These are phyloP conservation scores for Solanum peruvianum DNA, from an alignment of 257 asterid species.

Conservation along the genomic window DNA sequence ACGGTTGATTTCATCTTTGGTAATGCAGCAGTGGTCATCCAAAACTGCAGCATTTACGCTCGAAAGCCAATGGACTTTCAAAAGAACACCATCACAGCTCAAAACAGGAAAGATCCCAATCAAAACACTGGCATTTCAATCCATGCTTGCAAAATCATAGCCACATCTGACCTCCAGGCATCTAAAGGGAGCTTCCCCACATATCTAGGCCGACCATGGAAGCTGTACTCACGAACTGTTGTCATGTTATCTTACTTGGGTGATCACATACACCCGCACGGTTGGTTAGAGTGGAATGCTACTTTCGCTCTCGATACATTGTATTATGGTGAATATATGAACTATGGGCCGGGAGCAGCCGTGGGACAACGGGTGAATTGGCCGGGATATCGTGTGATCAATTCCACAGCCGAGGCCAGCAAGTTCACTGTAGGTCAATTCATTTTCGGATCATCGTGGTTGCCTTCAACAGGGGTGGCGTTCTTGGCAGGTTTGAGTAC, in stretches of 20 bases:
- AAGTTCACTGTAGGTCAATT: conserved; percentile 72
- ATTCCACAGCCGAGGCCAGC: conserved; percentile 46
- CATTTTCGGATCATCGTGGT: conserved; percentile 81
- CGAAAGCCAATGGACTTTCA: conserved; percentile 63
- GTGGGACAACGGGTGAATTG: conserved; percentile 65
- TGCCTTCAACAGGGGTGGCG: conserved; percentile 92
- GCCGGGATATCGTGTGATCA: conserved; percentile 75
- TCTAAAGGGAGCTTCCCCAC: conserved; percentile 46
- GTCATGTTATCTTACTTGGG: conserved; percentile 62
- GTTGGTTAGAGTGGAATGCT: conserved; percentile 87
- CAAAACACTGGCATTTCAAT: conserved; percentile 94
- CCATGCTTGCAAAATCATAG: conserved; percentile 63
- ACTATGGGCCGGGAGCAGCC: conserved; percentile 72
- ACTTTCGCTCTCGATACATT: conserved; percentile 68
- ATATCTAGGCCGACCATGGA: conserved; percentile 94
- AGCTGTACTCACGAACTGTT: conserved; percentile 72
- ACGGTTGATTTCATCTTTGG: conserved; percentile 93
- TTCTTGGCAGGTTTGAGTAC: conserved; percentile 55
- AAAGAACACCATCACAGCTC: conserved; percentile 88
- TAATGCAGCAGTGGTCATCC: conserved; percentile 94
- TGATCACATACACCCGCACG: conserved; percentile 73
- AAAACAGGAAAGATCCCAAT: conserved; percentile 88
- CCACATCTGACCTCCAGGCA: conserved; percentile 50
- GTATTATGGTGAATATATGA: conserved; percentile 93
- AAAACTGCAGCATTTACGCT: conserved; percentile 60